phyloP scores from a whole-genome alignment of 495 filamentous ascomycete species.

The Penicillium tannophilum region DNA sequence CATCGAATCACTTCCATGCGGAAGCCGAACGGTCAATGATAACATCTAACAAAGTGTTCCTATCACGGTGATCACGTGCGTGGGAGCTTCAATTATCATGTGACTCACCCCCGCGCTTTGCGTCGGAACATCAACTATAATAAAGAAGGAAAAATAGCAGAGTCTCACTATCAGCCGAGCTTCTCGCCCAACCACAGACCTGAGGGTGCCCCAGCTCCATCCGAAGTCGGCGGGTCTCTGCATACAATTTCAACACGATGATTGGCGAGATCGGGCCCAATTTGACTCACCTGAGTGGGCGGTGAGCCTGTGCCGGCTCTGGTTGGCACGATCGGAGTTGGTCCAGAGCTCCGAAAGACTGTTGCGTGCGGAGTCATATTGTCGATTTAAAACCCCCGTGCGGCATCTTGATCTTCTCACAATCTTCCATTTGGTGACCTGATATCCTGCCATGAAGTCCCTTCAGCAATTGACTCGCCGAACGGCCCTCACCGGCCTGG shows the following conservation, averaged over 20 bases:
- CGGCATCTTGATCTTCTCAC: slow-evolving; percentile 12
- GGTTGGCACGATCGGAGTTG: slow-evolving; percentile 33
- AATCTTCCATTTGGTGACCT: slow-evolving; percentile 7
- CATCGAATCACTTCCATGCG: background rate
- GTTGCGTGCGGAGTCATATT: slow-evolving; percentile 30
- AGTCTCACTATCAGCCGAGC: background rate
- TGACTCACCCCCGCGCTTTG: slow-evolving; percentile 19
- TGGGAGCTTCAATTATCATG: slow-evolving; percentile 6
- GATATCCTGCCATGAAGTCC: slow-evolving; percentile 37
- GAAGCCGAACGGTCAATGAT: slow-evolving; percentile 7
- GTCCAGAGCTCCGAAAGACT: slow-evolving; percentile 31
- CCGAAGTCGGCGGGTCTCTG: slow-evolving; percentile 27
- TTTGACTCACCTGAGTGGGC: slow-evolving; percentile 18
- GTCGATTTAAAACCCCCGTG: slow-evolving; percentile 27
- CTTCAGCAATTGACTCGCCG: slow-evolving; percentile 45
- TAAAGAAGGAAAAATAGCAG: background rate
- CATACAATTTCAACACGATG: slow-evolving; percentile 5
- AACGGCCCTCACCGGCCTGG: slow-evolving; percentile 32
- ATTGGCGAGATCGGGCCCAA: slow-evolving; percentile 16
- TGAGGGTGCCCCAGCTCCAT: slow-evolving; percentile 7
- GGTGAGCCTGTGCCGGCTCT: slow-evolving; percentile 19
- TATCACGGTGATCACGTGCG: slow-evolving; percentile 18
- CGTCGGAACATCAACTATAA: slow-evolving; percentile 5
- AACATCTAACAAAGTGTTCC: slow-evolving; percentile 21
- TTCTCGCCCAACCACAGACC: background rate